These are phyloP conservation scores for Coemansia sp. DNA, from an alignment of 371 early-diverging fungal species.

Conservation along the genomic window DNA sequence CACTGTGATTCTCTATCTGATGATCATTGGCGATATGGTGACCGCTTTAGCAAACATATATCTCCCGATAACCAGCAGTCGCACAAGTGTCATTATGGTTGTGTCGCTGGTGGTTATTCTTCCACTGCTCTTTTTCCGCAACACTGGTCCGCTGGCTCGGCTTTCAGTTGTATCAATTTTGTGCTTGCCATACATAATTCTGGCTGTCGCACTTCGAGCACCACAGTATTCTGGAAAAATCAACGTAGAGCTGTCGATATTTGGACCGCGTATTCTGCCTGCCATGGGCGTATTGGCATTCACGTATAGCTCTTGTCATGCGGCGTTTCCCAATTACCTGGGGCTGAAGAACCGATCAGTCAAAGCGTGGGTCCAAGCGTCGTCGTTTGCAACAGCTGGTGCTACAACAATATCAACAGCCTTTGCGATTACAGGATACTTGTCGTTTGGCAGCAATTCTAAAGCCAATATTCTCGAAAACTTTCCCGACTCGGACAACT, in stretches of 20 bases:
- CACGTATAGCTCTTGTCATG: conserved; percentile 81
- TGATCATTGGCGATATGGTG: conserved; percentile 69
- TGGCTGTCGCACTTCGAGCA: conserved; percentile 67
- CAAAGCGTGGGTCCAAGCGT: conserved; percentile 31
- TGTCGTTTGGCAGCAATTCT: conserved; percentile 70
- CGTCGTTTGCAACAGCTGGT: conserved; percentile 59
- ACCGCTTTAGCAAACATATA: conserved; percentile 54
- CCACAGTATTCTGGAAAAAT: conserved; percentile 55
- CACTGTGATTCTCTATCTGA: conserved; percentile 74
- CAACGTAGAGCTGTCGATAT: conserved; percentile 55
- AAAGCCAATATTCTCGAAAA: conserved; percentile 76
- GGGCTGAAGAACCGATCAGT: conserved; percentile 64
- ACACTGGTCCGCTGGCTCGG: conserved; percentile 73
- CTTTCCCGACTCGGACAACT: conserved; percentile 65
- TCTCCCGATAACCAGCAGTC: conserved; percentile 45
- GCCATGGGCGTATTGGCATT: conserved; percentile 80
- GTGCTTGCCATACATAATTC: conserved; percentile 67
- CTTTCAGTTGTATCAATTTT: conserved; percentile 67
- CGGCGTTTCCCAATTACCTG: conserved; percentile 71
- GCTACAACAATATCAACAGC: conserved; percentile 69
- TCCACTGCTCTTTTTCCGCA: conserved; percentile 71
- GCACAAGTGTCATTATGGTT: conserved; percentile 57
- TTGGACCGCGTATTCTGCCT: conserved; percentile 65
- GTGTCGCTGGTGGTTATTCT: conserved; percentile 59
- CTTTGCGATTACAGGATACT: conserved; percentile 66